These are phyloP conservation scores for Myrica gale DNA, from an alignment of 306 rosid genomes.

Conservation along the genomic window DNA sequence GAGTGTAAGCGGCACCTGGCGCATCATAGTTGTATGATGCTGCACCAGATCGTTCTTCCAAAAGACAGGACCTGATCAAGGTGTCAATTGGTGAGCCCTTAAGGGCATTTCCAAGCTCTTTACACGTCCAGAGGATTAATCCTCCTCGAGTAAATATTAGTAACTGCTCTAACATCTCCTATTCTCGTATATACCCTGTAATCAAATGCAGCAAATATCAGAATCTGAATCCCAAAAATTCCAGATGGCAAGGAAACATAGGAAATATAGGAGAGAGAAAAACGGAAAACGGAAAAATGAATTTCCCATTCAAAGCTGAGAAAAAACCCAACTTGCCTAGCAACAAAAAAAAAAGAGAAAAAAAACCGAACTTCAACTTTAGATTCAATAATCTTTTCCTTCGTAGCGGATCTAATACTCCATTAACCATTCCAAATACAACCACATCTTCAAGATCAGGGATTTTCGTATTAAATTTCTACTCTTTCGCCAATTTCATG, in stretches of 20 bases:
- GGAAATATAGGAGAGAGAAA: background rate
- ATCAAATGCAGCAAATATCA: conserved; percentile 8
- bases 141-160: conserved; percentile 93
- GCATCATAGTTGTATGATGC: conserved; percentile 74
- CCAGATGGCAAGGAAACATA: background rate
- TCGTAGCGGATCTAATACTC: background rate
- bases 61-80: conserved; percentile 83
- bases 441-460: background rate
- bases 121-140: conserved; percentile 89
- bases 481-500: background rate
- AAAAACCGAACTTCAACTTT: too few species aligned
- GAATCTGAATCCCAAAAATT: background rate
- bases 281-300: background rate
- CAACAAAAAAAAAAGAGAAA: too few species aligned
- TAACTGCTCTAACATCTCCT: conserved; percentile 80
- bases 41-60: conserved; percentile 91
- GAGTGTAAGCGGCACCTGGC: conserved; percentile 83
- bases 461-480: background rate
- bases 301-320: background rate
- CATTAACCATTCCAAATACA: background rate
- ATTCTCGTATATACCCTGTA: conserved; percentile 37
- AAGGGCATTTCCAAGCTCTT: conserved; percentile 77
- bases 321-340: background rate
- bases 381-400: background rate
- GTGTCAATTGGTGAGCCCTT: conserved; percentile 90